phyloP scores from a whole-genome alignment of 192 early-diverging fungal genomes.

The Backusella sp. region DNA sequence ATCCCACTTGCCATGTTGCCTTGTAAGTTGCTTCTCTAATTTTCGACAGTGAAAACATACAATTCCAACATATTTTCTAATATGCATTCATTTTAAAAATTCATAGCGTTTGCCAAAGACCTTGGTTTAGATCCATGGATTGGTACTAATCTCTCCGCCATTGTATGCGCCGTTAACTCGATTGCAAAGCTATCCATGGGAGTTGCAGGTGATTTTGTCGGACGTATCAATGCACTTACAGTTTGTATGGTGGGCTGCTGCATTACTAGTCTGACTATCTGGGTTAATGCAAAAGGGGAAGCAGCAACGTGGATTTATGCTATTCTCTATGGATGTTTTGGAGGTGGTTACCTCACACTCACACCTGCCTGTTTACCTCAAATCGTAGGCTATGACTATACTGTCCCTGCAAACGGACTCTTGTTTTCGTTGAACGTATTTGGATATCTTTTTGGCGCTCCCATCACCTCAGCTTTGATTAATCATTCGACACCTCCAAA shows the following conservation, averaged over 20 bases:
- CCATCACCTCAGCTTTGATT: constrained; percentile 35
- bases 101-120: constrained; percentile 36
- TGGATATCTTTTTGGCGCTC: constrained; percentile 38
- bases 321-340: constrained; percentile 37
- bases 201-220: constrained; percentile 38
- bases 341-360: constrained; percentile 15
- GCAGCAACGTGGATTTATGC: constrained; percentile 28
- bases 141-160: constrained; percentile 37
- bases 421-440: constrained; percentile 40
- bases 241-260: constrained; percentile 37
- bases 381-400: constrained; percentile 17
- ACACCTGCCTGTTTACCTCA: constrained; percentile 11
- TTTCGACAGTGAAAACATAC: not conserved
- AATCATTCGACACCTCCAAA: constrained; percentile 1
- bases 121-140: constrained; percentile 34
- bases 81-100: constrained; percentile 16
- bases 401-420: constrained; percentile 25
- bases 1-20: not conserved
- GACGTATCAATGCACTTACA: constrained; percentile 41
- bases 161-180: constrained; percentile 39
- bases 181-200: constrained; percentile 33
- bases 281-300: constrained; percentile 16
- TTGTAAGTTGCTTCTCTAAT: not conserved
- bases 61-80: not conserved
- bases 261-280: constrained; percentile 22